Conservation (phyloP, 768 basidiomycete species). For the Kwoniella botswanensis region DNA sequence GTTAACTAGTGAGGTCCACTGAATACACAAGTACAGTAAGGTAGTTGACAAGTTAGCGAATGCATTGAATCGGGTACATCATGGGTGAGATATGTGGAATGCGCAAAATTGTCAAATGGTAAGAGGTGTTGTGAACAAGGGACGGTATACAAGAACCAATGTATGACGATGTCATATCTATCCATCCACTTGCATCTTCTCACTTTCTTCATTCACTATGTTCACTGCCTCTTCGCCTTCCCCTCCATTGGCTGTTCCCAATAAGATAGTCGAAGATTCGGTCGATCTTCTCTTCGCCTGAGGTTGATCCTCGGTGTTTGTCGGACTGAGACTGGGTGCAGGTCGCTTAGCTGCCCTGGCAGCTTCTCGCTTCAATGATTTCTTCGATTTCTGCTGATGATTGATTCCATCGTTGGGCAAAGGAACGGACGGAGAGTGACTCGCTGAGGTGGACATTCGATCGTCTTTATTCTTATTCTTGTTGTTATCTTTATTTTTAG, state of each 20-base stretch:
- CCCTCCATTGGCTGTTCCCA: neutral
- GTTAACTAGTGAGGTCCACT: too few relatives aligned
- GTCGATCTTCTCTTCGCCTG: neutral
- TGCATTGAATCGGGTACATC: too few relatives aligned
- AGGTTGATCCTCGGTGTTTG: neutral
- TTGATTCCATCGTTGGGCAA: neutral
- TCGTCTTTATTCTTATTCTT: neutral
- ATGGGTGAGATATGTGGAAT: too few relatives aligned
- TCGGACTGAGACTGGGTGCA: neutral
- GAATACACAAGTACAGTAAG: too few relatives aligned
- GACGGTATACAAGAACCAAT: too few relatives aligned
- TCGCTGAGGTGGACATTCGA: neutral
- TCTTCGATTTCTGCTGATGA: neutral
- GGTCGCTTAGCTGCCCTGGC: neutral
- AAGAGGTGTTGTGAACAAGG: too few relatives aligned
- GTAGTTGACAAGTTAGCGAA: too few relatives aligned
- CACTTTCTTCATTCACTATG: neutral
- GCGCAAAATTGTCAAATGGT: too few relatives aligned
- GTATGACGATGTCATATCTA: too few relatives aligned
- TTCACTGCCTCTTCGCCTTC: slow-evolving; percentile 13
- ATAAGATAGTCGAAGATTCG: neutral
- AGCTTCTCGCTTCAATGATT: slow-evolving; percentile 12
- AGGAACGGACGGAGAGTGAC: neutral
- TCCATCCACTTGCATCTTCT: neutral
- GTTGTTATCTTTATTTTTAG: neutral